phyloP scores from a whole-genome alignment of 345 rosid genomes.

The Eucalyptus viminalis region DNA sequence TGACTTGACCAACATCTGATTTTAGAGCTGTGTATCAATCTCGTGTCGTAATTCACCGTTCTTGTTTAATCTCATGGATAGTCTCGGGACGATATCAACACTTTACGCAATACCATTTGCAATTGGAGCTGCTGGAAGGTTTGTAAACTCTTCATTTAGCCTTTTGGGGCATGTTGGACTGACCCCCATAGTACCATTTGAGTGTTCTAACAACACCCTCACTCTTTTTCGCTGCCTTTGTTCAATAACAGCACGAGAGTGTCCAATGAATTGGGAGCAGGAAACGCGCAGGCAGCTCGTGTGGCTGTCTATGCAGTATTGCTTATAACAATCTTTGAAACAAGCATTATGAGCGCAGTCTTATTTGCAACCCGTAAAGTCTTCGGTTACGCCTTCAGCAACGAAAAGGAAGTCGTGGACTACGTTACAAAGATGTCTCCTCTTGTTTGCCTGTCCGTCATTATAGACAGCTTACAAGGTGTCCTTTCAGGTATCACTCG shows the following conservation, averaged over 20 bases:
- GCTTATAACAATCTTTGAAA: constrained; percentile 18
- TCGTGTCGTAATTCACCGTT: neutral
- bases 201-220: neutral
- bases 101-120: constrained; percentile 50
- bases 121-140: constrained; percentile 65
- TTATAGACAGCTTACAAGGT: constrained; percentile 51
- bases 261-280: constrained; percentile 84
- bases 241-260: constrained; percentile 48
- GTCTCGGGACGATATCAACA: constrained; percentile 42
- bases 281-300: constrained; percentile 38
- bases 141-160: neutral
- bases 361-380: constrained; percentile 26
- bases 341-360: constrained; percentile 17
- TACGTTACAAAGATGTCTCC: constrained; percentile 69
- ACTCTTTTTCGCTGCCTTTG: neutral
- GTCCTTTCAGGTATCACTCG: constrained; percentile 46
- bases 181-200: neutral
- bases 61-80: constrained; percentile 1
- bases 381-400: constrained; percentile 67
- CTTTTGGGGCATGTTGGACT: neutral
- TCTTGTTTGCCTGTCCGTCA: constrained; percentile 43
- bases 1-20: neutral
- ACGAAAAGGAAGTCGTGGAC: constrained; percentile 51
- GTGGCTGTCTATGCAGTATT: constrained; percentile 27
- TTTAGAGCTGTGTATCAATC: neutral